Evolutionary conservation across 2,329 filamentous ascomycete genomes (phyloP).

Genomic region (Monilinia fructigena): DNA sequence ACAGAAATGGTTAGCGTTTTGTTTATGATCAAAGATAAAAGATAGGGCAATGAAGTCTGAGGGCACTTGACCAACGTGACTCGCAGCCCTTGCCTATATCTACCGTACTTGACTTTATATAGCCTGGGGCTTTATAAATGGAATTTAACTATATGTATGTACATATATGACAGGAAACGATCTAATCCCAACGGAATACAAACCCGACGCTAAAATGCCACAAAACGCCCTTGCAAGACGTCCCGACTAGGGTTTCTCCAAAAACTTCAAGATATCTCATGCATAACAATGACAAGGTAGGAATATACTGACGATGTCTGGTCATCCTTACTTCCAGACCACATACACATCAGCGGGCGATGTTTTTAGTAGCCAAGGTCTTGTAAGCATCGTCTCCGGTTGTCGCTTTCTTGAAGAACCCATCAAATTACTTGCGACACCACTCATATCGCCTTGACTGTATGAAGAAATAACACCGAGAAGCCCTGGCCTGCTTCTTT

Average conservation of each 20-base stretch:
- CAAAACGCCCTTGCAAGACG: slow-evolving; percentile 53
- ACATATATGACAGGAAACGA: slow-evolving; percentile 29
- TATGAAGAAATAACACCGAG: slow-evolving; percentile 62
- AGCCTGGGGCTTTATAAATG: slow-evolving; percentile 35
- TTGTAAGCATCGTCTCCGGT: slow-evolving; percentile 74
- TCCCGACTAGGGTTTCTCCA: slow-evolving; percentile 51
- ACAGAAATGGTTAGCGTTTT: slow-evolving; percentile 21
- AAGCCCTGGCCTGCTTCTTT: slow-evolving; percentile 66
- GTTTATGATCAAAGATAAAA: background rate
- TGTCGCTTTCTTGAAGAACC: slow-evolving; percentile 84
- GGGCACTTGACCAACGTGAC: slow-evolving; percentile 37
- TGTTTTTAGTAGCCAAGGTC: slow-evolving; percentile 82
- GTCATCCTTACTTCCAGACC: slow-evolving; percentile 92
- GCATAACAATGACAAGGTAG: slow-evolving; percentile 56
- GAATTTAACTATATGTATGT: slow-evolving; percentile 19
- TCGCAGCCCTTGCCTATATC: slow-evolving; percentile 37
- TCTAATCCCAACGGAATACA: slow-evolving; percentile 29
- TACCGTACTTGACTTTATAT: slow-evolving; percentile 34
- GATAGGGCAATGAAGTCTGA: background rate
- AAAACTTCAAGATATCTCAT: slow-evolving; percentile 51
- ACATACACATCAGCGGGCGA: slow-evolving; percentile 94
- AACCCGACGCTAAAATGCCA: slow-evolving; percentile 39
- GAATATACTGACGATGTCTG: slow-evolving; percentile 77
- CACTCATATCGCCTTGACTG: slow-evolving; percentile 75
- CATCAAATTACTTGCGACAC: slow-evolving; percentile 78